Percentiles rank a stretch among this genome's conserved stretches.
phyloP scores from a whole-genome alignment of 139 green algal species.

The Pseudopediastrum boryanum region DNA sequence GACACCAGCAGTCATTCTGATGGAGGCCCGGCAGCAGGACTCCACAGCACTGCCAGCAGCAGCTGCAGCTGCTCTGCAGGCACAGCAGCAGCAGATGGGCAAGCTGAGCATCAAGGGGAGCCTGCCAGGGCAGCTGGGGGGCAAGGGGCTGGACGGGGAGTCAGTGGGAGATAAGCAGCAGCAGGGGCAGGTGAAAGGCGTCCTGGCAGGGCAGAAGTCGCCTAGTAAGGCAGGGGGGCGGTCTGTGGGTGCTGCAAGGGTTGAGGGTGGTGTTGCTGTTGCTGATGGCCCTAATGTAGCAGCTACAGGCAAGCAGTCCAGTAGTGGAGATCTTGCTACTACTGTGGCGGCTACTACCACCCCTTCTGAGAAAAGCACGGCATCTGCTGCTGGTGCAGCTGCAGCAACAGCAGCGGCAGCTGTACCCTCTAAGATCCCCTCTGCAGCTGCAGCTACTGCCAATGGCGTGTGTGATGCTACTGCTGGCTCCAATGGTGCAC shows the following conservation, averaged over 20 bases:
- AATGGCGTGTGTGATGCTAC: background rate
- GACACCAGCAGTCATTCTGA: background rate
- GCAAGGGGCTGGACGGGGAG: too few species aligned
- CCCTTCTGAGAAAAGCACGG: background rate
- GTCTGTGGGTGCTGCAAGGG: background rate
- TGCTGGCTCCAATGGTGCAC: background rate
- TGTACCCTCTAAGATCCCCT: constrained; percentile 16
- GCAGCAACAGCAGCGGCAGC: background rate
- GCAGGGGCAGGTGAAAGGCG: too few species aligned
- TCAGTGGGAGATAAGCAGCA: too few species aligned
- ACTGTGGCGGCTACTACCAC: too few species aligned
- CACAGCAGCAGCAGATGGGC: constrained; percentile 12
- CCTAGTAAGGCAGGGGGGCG: background rate
- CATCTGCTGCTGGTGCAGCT: background rate
- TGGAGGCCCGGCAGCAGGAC: background rate
- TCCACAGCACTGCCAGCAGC: background rate
- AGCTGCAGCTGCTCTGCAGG: background rate
- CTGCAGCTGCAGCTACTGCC: background rate
- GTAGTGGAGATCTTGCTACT: too few species aligned
- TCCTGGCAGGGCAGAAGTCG: background rate
- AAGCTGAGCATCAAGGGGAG: background rate
- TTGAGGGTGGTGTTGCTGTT: background rate
- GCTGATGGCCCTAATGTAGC: background rate
- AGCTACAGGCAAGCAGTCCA: too few species aligned
- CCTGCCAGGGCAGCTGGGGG: too few species aligned